phyloP scores from a whole-genome alignment of 306 rosid species.

The Vicia faba region DNA sequence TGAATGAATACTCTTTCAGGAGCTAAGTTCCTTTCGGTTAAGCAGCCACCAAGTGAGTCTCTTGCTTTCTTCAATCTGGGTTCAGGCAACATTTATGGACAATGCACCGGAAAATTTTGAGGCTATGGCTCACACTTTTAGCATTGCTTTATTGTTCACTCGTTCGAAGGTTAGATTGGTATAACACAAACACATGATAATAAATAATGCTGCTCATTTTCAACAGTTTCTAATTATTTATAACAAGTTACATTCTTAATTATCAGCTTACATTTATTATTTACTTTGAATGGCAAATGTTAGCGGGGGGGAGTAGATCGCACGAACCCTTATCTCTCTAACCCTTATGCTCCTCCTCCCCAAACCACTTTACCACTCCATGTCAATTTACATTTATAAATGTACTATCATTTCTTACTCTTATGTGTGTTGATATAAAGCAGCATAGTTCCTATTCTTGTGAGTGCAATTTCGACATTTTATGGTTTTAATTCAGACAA shows the following conservation, averaged over 20 bases:
- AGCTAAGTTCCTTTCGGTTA: conserved; percentile 72
- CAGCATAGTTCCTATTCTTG: conserved; percentile 26
- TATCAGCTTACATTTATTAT: conserved; percentile 12
- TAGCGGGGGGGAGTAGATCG: neutral
- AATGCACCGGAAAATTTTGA: conserved; percentile 73
- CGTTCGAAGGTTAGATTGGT: conserved; percentile 74
- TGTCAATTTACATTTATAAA: conserved; percentile 16
- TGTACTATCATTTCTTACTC: conserved; percentile 15
- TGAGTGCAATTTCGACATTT: conserved; percentile 12
- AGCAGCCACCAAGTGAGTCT: conserved; percentile 95
- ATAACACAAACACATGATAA: conserved; percentile 27
- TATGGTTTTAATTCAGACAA: neutral
- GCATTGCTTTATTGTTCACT: conserved; percentile 74
- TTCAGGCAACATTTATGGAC: conserved; percentile 86
- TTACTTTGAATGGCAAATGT: neutral
- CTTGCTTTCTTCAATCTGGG: conserved; percentile 93
- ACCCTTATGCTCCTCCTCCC: neutral
- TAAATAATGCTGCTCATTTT: conserved; percentile 12
- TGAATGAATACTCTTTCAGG: conserved; percentile 52
- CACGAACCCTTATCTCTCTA: neutral
- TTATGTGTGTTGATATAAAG: neutral
- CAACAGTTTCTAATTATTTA: conserved; percentile 1
- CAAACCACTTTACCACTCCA: neutral
- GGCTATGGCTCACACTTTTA: conserved; percentile 89
- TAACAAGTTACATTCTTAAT: neutral